Percentiles rank a stretch among this genome's conserved stretches.
Evolutionary conservation across 2,329 filamentous ascomycete genomes (phyloP).

Genomic region (Xylariaceae sp.): DNA sequence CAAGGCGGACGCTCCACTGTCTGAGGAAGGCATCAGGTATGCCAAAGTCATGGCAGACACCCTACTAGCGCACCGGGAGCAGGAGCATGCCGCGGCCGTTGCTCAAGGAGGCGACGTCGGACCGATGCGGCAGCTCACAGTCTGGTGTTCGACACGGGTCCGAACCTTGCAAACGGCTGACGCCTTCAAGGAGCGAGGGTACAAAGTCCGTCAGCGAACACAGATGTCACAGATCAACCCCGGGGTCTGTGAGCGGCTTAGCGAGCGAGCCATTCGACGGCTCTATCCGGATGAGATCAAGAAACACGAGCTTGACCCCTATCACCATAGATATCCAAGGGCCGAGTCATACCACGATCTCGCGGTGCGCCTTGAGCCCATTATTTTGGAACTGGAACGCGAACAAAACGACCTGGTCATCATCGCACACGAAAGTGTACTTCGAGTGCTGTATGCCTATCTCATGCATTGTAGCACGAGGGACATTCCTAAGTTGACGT

Average conservation of each 20-base stretch:
- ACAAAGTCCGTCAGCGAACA: slow-evolving; percentile 82
- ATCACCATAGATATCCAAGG: slow-evolving; percentile 92
- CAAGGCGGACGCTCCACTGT: slow-evolving; percentile 83
- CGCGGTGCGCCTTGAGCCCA: slow-evolving; percentile 93
- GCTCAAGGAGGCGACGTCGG: slow-evolving; percentile 61
- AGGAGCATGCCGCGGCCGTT: slow-evolving; percentile 66
- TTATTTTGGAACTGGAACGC: slow-evolving; percentile 93
- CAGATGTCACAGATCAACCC: slow-evolving; percentile 98
- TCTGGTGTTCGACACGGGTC: slow-evolving; percentile 92
- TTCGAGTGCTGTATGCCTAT: slow-evolving; percentile 94
- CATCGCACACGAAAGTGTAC: slow-evolving; percentile 95
- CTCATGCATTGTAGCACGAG: slow-evolving; percentile 96
- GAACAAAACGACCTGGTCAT: slow-evolving; percentile 98
- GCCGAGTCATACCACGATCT: slow-evolving; percentile 99
- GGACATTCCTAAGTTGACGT: slow-evolving; percentile 88
- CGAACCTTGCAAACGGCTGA: slow-evolving; percentile 87
- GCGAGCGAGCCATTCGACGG: slow-evolving; percentile 71
- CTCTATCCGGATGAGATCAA: slow-evolving; percentile 85
- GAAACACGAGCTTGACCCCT: slow-evolving; percentile 91
- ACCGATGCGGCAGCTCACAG: slow-evolving; percentile 71
- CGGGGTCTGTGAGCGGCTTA: slow-evolving; percentile 90
- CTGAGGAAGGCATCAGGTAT: slow-evolving; percentile 73
- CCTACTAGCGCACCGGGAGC: slow-evolving; percentile 74
- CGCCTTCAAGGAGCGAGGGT: slow-evolving; percentile 71
- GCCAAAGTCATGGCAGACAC: slow-evolving; percentile 81